These are phyloP conservation scores for Zymoseptoria ardabiliae DNA, from an alignment of 2,329 filamentous ascomycete genomes.

Conservation along the genomic window DNA sequence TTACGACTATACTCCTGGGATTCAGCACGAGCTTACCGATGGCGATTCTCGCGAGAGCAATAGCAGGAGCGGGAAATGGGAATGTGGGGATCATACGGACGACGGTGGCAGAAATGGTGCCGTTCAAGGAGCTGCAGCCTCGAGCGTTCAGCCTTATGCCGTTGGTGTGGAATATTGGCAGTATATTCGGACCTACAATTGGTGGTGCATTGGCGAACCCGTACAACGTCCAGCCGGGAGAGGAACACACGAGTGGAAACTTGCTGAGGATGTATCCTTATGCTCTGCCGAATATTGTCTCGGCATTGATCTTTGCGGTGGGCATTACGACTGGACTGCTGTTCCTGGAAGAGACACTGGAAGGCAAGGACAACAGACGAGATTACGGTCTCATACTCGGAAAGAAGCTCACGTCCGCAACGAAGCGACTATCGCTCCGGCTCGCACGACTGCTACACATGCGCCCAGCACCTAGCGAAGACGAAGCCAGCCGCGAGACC, in stretches of 20 bases:
- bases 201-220: constrained; percentile 83
- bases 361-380: constrained; percentile 56
- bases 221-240: constrained; percentile 60
- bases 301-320: constrained; percentile 66
- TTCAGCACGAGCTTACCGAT: constrained; percentile 71
- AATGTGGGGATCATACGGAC: constrained; percentile 73
- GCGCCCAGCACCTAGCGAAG: constrained; percentile 2
- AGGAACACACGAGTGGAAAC: constrained; percentile 38
- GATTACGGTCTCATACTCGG: constrained; percentile 76
- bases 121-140: constrained; percentile 77
- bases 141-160: constrained; percentile 91
- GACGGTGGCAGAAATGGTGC: constrained; percentile 88
- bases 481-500: constrained; percentile 12
- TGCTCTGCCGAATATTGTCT: constrained; percentile 72
- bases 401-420: constrained; percentile 47
- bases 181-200: constrained; percentile 79
- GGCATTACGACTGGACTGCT: constrained; percentile 67
- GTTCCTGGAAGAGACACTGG: constrained; percentile 82
- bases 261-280: constrained; percentile 77
- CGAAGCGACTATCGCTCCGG: constrained; percentile 7
- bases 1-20: constrained; percentile 73
- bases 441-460: constrained; percentile 12
- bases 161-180: constrained; percentile 78
- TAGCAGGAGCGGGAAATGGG: constrained; percentile 80
- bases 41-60: constrained; percentile 67